Conservation (phyloP, 2,329 filamentous ascomycete genomes). For the Dendrostoma leiphaemia region DNA sequence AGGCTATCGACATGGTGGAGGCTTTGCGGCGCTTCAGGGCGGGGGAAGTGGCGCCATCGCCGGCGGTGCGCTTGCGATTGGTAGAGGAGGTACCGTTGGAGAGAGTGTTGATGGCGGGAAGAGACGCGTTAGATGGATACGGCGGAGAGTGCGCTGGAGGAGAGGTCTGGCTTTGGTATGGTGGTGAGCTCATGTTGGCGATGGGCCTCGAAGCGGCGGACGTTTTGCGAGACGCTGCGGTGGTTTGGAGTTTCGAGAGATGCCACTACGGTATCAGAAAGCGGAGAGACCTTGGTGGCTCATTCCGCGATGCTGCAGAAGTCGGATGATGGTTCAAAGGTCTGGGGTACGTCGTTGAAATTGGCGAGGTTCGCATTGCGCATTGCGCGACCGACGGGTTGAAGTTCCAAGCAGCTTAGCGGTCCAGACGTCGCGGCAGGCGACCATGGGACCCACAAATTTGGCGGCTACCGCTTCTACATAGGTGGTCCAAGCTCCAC, state of each 20-base stretch:
- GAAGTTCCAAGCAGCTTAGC: no score
- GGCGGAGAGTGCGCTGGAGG: slow-evolving; percentile 56
- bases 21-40: slow-evolving; percentile 68
- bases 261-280: no score
- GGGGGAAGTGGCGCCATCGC: slow-evolving; percentile 47
- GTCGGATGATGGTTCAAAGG: no score
- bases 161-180: slow-evolving; percentile 39
- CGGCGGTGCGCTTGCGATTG: slow-evolving; percentile 63
- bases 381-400: no score
- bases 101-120: slow-evolving; percentile 35
- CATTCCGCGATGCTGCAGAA: no score
- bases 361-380: no score
- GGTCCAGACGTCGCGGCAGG: no score
- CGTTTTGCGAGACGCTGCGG: background rate
- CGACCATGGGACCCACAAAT: no score
- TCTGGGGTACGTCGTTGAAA: no score
- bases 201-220: slow-evolving; percentile 2
- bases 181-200: slow-evolving; percentile 54
- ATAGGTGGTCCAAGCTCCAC: background rate
- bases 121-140: slow-evolving; percentile 47
- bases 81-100: slow-evolving; percentile 24
- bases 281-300: no score
- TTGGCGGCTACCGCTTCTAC: no score
- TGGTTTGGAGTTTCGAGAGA: background rate
- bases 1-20: slow-evolving; percentile 58